These are phyloP conservation scores for Suhomyces atakaporum DNA, from an alignment of 1,139 yeast genomes.

Conservation along the genomic window DNA sequence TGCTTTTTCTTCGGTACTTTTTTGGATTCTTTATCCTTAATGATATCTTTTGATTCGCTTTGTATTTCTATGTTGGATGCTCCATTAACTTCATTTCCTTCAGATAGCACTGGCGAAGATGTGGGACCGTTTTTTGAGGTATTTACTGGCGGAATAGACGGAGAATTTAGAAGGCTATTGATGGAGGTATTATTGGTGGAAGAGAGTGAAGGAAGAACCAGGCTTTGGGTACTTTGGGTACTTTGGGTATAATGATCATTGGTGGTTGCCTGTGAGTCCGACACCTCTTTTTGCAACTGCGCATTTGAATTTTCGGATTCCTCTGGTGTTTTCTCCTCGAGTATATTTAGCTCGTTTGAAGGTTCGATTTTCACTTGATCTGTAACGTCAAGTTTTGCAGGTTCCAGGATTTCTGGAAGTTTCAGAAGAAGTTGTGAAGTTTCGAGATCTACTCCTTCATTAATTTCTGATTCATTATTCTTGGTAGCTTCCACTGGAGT, in stretches of 20 bases:
- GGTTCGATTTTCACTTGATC: no score
- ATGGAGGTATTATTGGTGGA: constrained; percentile 7
- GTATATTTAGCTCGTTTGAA: no score
- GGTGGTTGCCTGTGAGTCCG: neutral
- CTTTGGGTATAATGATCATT: no score
- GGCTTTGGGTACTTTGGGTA: neutral
- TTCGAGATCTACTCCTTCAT: neutral
- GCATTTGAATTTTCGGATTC: neutral
- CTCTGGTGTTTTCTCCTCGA: neutral
- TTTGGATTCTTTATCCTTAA: constrained; percentile 1
- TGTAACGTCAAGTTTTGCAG: no score
- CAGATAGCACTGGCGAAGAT: neutral
- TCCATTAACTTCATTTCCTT: neutral
- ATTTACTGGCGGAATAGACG: constrained; percentile 1
- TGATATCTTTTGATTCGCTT: neutral
- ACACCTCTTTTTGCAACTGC: neutral
- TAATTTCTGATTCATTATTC: neutral
- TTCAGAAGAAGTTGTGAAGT: no score
- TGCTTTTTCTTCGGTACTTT: constrained; percentile 7
- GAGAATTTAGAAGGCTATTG: constrained; percentile 12
- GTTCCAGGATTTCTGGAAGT: no score
- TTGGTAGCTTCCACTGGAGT: neutral
- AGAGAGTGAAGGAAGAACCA: neutral
- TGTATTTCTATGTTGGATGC: no score
- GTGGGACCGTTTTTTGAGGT: neutral